Conservation (phyloP, 1,284 basidiomycete species). For the Ustilago loliicola region DNA sequence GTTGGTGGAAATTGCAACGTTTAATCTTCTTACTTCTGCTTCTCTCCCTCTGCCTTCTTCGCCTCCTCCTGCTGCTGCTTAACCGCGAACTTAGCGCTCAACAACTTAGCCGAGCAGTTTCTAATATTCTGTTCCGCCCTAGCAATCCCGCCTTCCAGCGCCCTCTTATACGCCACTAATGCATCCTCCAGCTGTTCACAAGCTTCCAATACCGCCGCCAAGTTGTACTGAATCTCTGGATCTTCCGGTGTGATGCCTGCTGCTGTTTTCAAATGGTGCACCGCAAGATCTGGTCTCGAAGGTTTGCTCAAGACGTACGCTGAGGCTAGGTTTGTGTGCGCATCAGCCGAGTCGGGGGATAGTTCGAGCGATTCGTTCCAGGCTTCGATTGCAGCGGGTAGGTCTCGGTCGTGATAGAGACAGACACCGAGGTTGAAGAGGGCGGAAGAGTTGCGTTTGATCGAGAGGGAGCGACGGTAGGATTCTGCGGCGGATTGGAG, state of each 20-base stretch:
- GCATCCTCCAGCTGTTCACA: constrained; percentile 85
- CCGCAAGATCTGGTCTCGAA: constrained; percentile 87
- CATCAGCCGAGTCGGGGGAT: constrained; percentile 87
- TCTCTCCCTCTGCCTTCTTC: not conserved
- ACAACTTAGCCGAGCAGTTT: constrained; percentile 78
- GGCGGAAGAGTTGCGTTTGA: constrained; percentile 84
- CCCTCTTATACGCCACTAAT: constrained; percentile 82
- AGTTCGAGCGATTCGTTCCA: constrained; percentile 72
- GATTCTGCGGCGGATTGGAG: constrained; percentile 82
- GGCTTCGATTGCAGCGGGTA: constrained; percentile 56
- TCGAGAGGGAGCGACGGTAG: constrained; percentile 84
- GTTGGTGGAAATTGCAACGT: not conserved
- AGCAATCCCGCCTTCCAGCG: constrained; percentile 80
- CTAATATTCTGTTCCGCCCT: constrained; percentile 85
- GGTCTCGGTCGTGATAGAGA: constrained; percentile 84
- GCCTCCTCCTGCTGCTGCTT: constrained; percentile 38
- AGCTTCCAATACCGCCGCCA: constrained; percentile 90
- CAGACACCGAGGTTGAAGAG: constrained; percentile 90
- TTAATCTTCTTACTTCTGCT: not conserved
- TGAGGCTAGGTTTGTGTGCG: constrained; percentile 93
- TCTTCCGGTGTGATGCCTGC: constrained; percentile 88
- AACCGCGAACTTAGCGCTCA: constrained; percentile 44
- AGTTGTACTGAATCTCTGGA: constrained; percentile 93
- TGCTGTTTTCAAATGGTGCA: constrained; percentile 82
- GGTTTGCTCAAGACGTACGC: constrained; percentile 91